Conservation (phyloP, 2,329 filamentous ascomycete genomes). For the Myriosclerotinia scirpicola region DNA sequence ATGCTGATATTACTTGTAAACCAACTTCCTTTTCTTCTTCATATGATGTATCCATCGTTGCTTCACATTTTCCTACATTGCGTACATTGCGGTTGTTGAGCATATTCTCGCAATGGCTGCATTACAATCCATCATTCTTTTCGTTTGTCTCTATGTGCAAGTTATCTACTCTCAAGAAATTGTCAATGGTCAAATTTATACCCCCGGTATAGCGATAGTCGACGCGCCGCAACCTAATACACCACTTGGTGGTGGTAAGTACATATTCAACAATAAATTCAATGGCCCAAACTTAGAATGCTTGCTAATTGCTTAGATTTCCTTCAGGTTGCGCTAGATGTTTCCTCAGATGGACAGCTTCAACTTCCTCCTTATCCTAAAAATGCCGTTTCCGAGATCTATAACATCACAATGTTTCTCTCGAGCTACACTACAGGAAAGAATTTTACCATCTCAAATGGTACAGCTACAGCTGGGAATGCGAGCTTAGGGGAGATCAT, state of each 20-base stretch:
- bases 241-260: conserved; percentile 61
- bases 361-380: conserved; percentile 56
- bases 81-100: background rate
- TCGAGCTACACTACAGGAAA: conserved; percentile 61
- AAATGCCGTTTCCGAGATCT: conserved; percentile 57
- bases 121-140: conserved; percentile 26
- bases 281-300: background rate
- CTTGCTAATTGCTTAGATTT: conserved; percentile 40
- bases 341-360: conserved; percentile 64
- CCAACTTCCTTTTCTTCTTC: conserved; percentile 1
- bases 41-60: conserved; percentile 5
- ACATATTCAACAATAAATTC: background rate
- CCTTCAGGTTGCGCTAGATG: conserved; percentile 66
- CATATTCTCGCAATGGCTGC: conserved; percentile 19
- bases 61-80: background rate
- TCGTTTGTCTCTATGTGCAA: conserved; percentile 28
- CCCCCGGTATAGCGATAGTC: conserved; percentile 65
- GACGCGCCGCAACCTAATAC: conserved; percentile 66
- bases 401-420: conserved; percentile 66
- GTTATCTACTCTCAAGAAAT: conserved; percentile 51
- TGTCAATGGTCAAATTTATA: conserved; percentile 66
- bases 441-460: conserved; percentile 69
- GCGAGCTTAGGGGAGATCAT: conserved; percentile 63
- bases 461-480: conserved; percentile 52
- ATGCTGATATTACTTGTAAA: conserved; percentile 20